phyloP scores from a whole-genome alignment of 1,284 basidiomycete species.

The Apiotrichum gamsii region DNA sequence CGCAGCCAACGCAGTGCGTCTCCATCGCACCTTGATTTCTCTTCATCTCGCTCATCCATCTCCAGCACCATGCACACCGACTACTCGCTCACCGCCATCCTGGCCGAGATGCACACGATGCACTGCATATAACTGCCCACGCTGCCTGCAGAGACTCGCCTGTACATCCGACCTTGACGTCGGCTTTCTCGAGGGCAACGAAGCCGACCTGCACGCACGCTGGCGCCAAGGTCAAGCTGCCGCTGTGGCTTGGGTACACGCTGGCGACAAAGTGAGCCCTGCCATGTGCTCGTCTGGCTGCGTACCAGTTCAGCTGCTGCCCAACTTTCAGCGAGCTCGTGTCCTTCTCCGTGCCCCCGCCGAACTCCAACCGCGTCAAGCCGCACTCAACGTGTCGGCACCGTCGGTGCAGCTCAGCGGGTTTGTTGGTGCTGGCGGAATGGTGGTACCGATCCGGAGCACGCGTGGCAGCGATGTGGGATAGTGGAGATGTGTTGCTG shows the following conservation, averaged over 20 bases:
- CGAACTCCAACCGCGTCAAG: constrained; percentile 70
- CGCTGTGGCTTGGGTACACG: constrained; percentile 79
- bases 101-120: constrained; percentile 64
- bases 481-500: constrained; percentile 30
- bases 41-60: background rate
- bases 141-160: constrained; percentile 67
- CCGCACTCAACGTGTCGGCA: constrained; percentile 77
- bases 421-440: constrained; percentile 76
- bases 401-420: constrained; percentile 69
- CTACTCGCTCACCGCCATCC: constrained; percentile 77
- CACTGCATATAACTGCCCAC: background rate
- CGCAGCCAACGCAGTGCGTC: no score
- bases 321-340: constrained; percentile 62
- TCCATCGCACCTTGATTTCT: no score
- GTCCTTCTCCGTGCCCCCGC: constrained; percentile 68
- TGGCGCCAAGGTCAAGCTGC: constrained; percentile 66
- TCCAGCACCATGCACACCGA: constrained; percentile 71
- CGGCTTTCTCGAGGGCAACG: constrained; percentile 76
- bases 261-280: constrained; percentile 73
- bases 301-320: constrained; percentile 7
- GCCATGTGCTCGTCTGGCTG: no score
- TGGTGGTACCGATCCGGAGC: constrained; percentile 85
- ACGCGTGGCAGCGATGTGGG: constrained; percentile 56
- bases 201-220: constrained; percentile 71
- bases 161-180: constrained; percentile 81